These are phyloP conservation scores for Fomitopsis pinicola DNA, from an alignment of 1,284 basidiomycete species.

Conservation along the genomic window DNA sequence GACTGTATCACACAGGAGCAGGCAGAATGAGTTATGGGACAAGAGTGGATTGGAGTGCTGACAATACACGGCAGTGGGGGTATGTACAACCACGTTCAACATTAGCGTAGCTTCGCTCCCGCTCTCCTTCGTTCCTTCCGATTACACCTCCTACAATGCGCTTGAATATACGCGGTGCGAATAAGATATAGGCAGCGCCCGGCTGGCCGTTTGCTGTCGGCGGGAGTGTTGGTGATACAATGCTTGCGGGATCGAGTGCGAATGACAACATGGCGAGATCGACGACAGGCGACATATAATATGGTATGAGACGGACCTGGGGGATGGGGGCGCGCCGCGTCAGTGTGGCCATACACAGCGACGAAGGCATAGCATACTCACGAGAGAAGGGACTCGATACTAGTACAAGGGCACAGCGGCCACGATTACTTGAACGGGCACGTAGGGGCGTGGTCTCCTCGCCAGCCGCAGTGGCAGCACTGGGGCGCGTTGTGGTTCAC, in stretches of 20 bases:
- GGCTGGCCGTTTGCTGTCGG: constrained; percentile 13
- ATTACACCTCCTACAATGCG: constrained; percentile 21
- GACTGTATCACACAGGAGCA: neutral
- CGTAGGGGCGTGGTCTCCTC: constrained; percentile 58
- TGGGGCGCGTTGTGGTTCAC: constrained; percentile 50
- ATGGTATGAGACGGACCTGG: constrained; percentile 17
- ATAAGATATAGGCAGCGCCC: constrained; percentile 18
- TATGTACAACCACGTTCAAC: constrained; percentile 11
- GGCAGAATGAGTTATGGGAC: neutral
- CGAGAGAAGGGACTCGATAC: constrained; percentile 5
- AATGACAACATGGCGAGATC: constrained; percentile 16
- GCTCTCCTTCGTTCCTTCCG: constrained; percentile 15
- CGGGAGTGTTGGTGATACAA: constrained; percentile 24
- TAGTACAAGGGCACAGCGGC: neutral
- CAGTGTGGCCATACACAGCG: constrained; percentile 13
- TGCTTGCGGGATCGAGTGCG: constrained; percentile 18
- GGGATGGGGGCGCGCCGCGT: constrained; percentile 6
- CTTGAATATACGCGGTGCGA: constrained; percentile 14
- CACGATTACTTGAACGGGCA: constrained; percentile 54
- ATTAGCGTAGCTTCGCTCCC: constrained; percentile 4
- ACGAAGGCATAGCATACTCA: constrained; percentile 14
- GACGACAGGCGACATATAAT: constrained; percentile 8
- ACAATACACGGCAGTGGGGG: constrained; percentile 10
- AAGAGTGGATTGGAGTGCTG: constrained; percentile 1
- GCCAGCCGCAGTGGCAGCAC: constrained; percentile 73